Evolutionary conservation across 176 grass and related monocot genomes (phyloP), one percentile per base, ranked within the genome.

Genomic region (Typha latifolia): DNA sequence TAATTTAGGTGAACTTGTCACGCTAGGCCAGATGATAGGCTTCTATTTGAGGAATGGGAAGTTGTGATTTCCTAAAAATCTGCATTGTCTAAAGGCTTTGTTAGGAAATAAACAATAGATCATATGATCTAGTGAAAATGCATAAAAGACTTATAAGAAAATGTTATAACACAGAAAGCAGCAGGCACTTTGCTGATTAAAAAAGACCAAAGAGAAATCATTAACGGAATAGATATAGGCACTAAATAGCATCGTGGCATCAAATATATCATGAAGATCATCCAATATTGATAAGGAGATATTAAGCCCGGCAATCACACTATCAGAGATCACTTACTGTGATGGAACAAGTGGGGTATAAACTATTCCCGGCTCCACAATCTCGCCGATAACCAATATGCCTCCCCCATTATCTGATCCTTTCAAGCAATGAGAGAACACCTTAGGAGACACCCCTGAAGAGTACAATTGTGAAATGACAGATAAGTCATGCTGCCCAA

Each of bases 391-490:
- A 64, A 97, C 93, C 77, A 97, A 82, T 77, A 97, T 86, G 43
- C 93, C 93, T 63, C 93, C 93, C 29, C 93, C 85, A 81, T 87
- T 90, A 12, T 93, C 83, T 53, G 88, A 92, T 61, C 93, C 87
- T 84, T 86, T 97, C 69, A 97, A 73, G 83, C 93, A 97, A 81
- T 97, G 93, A 34, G 93, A 97, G 49, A 97, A 97, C 12, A 84
- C 86, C 74, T 84, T 89, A 62, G 88, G 88, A 66, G 88, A 70
- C 48, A 92, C 80, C 21, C 93, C 93, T 50, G 70, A 63, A 76
- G 82, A 82, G 49, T 75, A 82, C 61, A 97, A 72, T 49, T 97
- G 93, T 12, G 93, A 92, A 77, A 97, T 32, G 22, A 97, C 93
- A 53, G 93, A 97, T 55, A 97, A 26, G 26, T 78, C 82, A 19